These are phyloP conservation scores for Hysterangium stoloniferum DNA, from an alignment of 768 basidiomycete species.

Conservation along the genomic window DNA sequence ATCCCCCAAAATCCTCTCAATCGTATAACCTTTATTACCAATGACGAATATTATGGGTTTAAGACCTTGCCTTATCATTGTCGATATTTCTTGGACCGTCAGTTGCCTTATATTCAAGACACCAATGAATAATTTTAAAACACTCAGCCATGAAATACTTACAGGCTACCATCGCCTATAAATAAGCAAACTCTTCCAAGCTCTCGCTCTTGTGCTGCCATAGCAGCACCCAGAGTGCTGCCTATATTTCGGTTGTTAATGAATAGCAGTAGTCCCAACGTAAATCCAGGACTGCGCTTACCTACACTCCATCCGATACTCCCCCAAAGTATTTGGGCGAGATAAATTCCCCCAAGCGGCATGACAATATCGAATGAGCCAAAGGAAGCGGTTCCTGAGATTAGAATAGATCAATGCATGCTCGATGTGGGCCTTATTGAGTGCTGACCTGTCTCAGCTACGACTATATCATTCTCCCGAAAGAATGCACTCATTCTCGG, in stretches of 20 bases:
- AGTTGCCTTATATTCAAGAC: slow-evolving; percentile 44
- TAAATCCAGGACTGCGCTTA: slow-evolving; percentile 20
- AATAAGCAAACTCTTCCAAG: slow-evolving; percentile 72
- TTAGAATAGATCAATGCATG: neutral
- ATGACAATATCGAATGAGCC: slow-evolving; percentile 77
- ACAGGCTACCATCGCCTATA: slow-evolving; percentile 79
- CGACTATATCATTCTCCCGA: slow-evolving; percentile 60
- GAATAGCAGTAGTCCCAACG: neutral
- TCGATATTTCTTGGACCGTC: slow-evolving; percentile 75
- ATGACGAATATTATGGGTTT: slow-evolving; percentile 80
- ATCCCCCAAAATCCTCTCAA: slow-evolving; percentile 76
- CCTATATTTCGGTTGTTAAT: slow-evolving; percentile 25
- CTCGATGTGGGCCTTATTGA: slow-evolving; percentile 1
- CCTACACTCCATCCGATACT: slow-evolving; percentile 89
- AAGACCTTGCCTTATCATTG: slow-evolving; percentile 67
- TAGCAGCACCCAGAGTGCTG: slow-evolving; percentile 66
- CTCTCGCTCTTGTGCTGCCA: slow-evolving; percentile 62
- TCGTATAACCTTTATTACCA: slow-evolving; percentile 80
- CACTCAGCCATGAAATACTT: slow-evolving; percentile 26
- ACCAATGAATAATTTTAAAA: slow-evolving; percentile 8
- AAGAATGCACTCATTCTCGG: slow-evolving; percentile 71
- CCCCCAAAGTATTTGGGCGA: slow-evolving; percentile 84
- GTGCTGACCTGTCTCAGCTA: slow-evolving; percentile 73
- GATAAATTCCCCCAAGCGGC: slow-evolving; percentile 56
- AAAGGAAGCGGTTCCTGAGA: slow-evolving; percentile 71